Evolutionary conservation across 768 basidiomycete species (phyloP).

Genomic region (Pulveroboletus ravenelii): DNA sequence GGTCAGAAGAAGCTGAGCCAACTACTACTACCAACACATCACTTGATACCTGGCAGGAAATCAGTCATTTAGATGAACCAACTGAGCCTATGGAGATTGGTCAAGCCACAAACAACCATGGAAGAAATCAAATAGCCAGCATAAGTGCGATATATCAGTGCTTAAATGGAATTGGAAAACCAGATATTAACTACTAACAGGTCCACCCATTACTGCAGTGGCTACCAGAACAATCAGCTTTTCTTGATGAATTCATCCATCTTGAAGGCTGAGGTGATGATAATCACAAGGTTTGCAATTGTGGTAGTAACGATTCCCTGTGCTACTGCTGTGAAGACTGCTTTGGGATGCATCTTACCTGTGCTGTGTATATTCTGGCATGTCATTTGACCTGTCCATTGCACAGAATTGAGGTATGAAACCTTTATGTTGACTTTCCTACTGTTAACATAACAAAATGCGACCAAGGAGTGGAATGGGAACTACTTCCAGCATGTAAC

Average conservation of each 20-base stretch:
- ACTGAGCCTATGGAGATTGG: too few species aligned
- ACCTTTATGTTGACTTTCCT: not conserved
- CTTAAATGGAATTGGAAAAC: too few species aligned
- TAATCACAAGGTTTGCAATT: not conserved
- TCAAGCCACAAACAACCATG: too few species aligned
- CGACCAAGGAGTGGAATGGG: not conserved
- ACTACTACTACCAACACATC: too few species aligned
- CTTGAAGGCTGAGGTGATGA: not conserved
- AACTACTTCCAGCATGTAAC: not conserved
- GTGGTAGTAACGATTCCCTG: not conserved
- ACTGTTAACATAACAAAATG: not conserved
- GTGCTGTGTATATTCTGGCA: not conserved
- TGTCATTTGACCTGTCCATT: not conserved
- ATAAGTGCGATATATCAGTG: too few species aligned
- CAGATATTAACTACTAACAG: too few species aligned
- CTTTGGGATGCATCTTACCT: not conserved
- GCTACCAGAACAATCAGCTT: not conserved
- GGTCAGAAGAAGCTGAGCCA: too few species aligned
- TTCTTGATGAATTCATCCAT: constrained; percentile 1
- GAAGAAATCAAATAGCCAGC: too few species aligned
- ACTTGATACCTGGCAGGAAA: too few species aligned
- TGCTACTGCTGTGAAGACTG: not conserved
- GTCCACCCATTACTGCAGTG: not conserved
- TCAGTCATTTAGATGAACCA: too few species aligned
- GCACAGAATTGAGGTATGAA: not conserved